Evolutionary conservation across 306 rosid genomes (phyloP), one percentile per base, ranked within the genome.

Genomic region (Albizia julibrissin): DNA sequence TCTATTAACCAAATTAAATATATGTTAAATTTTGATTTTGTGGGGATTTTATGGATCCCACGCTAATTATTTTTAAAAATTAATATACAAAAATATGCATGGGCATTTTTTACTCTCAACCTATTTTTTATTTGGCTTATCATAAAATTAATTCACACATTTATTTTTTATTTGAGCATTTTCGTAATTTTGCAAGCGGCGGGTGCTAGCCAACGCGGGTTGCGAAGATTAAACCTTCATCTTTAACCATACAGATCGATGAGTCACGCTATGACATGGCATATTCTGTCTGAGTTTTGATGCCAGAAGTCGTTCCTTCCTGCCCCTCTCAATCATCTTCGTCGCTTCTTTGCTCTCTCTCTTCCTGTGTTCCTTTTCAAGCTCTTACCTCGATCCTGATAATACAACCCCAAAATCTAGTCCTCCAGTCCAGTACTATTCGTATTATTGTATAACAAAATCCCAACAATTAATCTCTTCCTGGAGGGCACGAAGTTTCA

Each of bases 261-360:
- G 81, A 76, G 72, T 85, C 88, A 72, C 73, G 39, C 59, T 9
- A 72, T 54, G 66, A 72, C 68, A 70, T 72, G 86, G 50, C 79
- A 33, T 27, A 79, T 31, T 2, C 42, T 61, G 40, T 70, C 75
- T 46, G 44, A 27, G 22, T 19, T 61, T 46, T 44, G 62, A 27
- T 77, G 62, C 73, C 80, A 64, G 10, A 77, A 77, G 27, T 76
- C 43, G 72, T 64, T 14, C 47, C 16, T 73, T 26, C 47, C 46
- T 50, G 44, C 3, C 8, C 72, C 7, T 2, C 49, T 40, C 67
- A 2, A n/a, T 66, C 22, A 16, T 61, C 77, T 14, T 49, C 83
- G 6, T 84, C 82, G 13, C 44, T 74, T 44, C 16, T 24, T 44
- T 22, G 43, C 43, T 24, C 61, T 46, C 11, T 9, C 62, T 56